Base-by-base conservation (phyloP, 768 basidiomycete genomes). In the Serpula lacrymans region DNA sequence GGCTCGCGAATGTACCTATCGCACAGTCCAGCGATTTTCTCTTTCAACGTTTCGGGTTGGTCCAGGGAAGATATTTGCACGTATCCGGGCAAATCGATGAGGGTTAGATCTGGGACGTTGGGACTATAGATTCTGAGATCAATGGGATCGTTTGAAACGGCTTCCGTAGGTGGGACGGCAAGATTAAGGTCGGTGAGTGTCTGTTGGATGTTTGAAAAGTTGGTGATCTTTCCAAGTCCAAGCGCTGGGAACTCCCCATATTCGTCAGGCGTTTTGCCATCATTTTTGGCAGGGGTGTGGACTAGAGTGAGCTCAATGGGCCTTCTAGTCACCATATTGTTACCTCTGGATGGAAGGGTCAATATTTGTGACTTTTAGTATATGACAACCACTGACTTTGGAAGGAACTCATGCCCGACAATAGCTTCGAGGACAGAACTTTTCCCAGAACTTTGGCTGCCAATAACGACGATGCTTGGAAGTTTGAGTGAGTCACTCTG, bases 1-100 rank as follows among this genome's bases (percentile, higher is more conserved):
- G 96, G 95, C 59, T 97, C 92, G n/a, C 89, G 82, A 53, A 99
- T 99, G 62, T 99, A 99, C 58, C 84, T 89, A 42, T 97, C 96
- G 64, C 96, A 98, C 1, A 99, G 70, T 7, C 59, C 53, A 0
- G 87, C 71, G 46, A 99, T 95, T 63, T 97, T 95, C 55, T 95
- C 91, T 59, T 91, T 96, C 46, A 99, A 76, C 14, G 75, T 72
- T 48, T 97, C 94, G 0, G 96, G 96, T 58, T 99, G 96, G 68
- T 99, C 95, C 67, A 97, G 68, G 32, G 89, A 92, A 4, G 88
- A 72, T 30, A 98, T 88, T 58, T 99, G 95, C 42, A 99, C 83
- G 62, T 99, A 99, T 2, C 96, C 96, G 1, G 96, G 96, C 8
- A 99, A 72, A 64, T 98, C 96, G 54, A 99, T 96, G 45, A 99